Evolutionary conservation across 176 grass and related monocot species (phyloP), one percentile per base, ranked within the genome.

Genomic region (Musa itinerans): DNA sequence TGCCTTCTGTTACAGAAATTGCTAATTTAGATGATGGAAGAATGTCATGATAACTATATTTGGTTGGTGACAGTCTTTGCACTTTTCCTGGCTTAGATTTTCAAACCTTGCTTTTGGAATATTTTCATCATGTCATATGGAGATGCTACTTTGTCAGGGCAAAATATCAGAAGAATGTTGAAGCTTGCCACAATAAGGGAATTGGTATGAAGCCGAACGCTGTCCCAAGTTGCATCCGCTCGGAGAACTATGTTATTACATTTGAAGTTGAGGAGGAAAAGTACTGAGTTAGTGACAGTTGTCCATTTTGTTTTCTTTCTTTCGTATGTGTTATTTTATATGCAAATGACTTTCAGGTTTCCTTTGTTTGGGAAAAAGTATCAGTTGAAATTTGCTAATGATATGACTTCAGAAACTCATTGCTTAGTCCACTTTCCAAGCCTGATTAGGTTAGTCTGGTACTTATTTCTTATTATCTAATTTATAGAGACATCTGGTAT

Each of bases 251-350:
- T 76, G 79, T 90, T 57, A 91, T 98, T 83, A 83, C 86, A 69
- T 98, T 98, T 73, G 94, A 98, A 88, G 76, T 93, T 24, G 94
- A 98, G 77, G 94, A 98, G 93, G 94, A 98, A 65, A 98, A 93
- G 94, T 98, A 93, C 84, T 54, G 8, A 9, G 20, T 53, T 51
- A 74, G 66, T 12, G 2, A 21, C 25, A 19, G 14, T 1, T 61
- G 16, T 78, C 7, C 8, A 4, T 78, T 54, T 78, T 16, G 12
- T 53, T 17, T 50, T 34, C 50, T 50, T 54, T 63, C 65, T 53
- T 69, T 56, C 54, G 54, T 21, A 24, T 85, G 76, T 82, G n/a
- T 29, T 74, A 52, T 87, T 68, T 25, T 53, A 72, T 8, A 24
- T 71, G 78, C 78, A 13, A 2, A 43, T 76, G 67, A 76, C 50